Evolutionary conservation across 306 rosid genomes (phyloP).

Genomic region (Albizia julibrissin): DNA sequence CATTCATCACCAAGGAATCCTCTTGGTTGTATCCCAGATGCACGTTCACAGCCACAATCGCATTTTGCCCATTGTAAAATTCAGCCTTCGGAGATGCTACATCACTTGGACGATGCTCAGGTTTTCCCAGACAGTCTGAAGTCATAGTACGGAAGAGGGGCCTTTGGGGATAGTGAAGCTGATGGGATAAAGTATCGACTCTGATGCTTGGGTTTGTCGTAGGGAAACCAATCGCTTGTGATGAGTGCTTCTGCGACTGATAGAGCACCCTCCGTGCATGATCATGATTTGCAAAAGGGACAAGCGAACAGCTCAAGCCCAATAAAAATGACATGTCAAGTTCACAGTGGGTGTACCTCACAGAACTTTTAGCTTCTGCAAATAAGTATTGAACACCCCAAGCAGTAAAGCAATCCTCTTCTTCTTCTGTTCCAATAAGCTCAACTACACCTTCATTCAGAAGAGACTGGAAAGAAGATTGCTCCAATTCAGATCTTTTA

Average conservation of each 20-base stretch:
- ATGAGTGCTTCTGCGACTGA: slow-evolving; percentile 95
- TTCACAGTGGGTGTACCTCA: slow-evolving; percentile 84
- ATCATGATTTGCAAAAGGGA: slow-evolving; percentile 95
- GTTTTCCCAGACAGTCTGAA: slow-evolving; percentile 83
- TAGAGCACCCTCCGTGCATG: slow-evolving; percentile 92
- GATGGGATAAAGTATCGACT: slow-evolving; percentile 90
- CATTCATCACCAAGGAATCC: slow-evolving; percentile 95
- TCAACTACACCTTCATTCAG: slow-evolving; percentile 78
- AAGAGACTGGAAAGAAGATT: slow-evolving; percentile 56
- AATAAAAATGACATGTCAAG: slow-evolving; percentile 85
- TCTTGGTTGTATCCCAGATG: slow-evolving; percentile 96
- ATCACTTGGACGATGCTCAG: slow-evolving; percentile 41
- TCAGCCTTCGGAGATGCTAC: slow-evolving; percentile 66
- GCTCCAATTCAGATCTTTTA: slow-evolving; percentile 53
- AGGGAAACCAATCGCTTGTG: slow-evolving; percentile 90
- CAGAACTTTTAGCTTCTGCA: slow-evolving; percentile 50
- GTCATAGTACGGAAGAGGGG: slow-evolving; percentile 83
- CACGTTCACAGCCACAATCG: slow-evolving; percentile 96
- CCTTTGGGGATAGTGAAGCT: slow-evolving; percentile 81
- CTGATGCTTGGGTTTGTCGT: slow-evolving; percentile 73
- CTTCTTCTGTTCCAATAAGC: slow-evolving; percentile 92
- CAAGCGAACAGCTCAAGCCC: slow-evolving; percentile 80
- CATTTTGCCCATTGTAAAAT: slow-evolving; percentile 88
- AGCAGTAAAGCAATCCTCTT: slow-evolving; percentile 86
- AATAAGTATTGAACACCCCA: slow-evolving; percentile 72